A percentile compares a stretch with the other conserved stretches of the same genome.
These are phyloP conservation scores for Globisporangium camurandrum DNA, from an alignment of 352 stramenopile genomes.

Conservation along the genomic window DNA sequence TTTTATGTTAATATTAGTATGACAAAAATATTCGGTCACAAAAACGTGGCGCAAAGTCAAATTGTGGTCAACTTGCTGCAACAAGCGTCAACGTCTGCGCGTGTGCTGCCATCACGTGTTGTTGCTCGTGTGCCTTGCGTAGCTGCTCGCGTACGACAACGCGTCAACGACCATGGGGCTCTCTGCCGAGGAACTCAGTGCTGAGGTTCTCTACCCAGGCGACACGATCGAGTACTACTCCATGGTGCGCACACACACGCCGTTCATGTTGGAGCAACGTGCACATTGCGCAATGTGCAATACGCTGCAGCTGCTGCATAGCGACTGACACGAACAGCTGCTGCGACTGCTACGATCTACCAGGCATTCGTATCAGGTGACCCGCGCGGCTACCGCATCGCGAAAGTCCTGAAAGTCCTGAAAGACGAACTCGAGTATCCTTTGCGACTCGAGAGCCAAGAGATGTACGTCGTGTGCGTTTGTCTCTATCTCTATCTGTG, in stretches of 20 bases:
- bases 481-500: neutral
- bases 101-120: neutral
- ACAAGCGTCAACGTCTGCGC: too few relatives aligned
- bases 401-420: constrained; percentile 50
- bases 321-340: neutral
- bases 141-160: neutral
- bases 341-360: neutral
- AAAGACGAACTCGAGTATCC: constrained; percentile 43
- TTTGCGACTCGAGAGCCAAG: constrained; percentile 55
- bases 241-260: constrained; percentile 25
- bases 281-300: constrained; percentile 1
- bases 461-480: too few relatives aligned
- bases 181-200: constrained; percentile 40
- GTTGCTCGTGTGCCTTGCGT: neutral
- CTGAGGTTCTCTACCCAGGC: constrained; percentile 54
- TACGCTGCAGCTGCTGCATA: neutral
- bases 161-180: constrained; percentile 25
- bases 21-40: too few relatives aligned
- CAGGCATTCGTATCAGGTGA: constrained; percentile 70
- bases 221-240: constrained; percentile 79
- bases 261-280: neutral
- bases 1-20: too few relatives aligned
- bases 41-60: too few relatives aligned
- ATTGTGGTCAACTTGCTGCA: too few relatives aligned
- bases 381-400: constrained; percentile 43